Conservation (phyloP, 495 filamentous ascomycete species). For the Echria macrotheca region DNA sequence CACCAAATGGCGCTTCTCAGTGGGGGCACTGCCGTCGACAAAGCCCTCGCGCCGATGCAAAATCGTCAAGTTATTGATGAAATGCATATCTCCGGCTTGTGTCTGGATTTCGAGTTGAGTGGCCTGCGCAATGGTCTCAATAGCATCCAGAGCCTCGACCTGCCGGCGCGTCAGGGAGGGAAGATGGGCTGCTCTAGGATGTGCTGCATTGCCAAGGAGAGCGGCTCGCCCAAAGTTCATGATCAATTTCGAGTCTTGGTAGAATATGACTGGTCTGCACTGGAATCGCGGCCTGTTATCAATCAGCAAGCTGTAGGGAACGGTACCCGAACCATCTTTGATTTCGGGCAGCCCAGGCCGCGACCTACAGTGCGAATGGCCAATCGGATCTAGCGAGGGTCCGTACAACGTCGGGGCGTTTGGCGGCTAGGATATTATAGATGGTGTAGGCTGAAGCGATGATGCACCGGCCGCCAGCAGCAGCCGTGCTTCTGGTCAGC, state of each 20-base stretch:
- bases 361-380: slow-evolving; percentile 56
- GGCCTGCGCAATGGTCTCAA: slow-evolving; percentile 55
- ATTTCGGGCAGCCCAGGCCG: neutral
- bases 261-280: slow-evolving; percentile 53
- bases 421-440: slow-evolving; percentile 60
- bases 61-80: slow-evolving; percentile 68
- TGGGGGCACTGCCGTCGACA: slow-evolving; percentile 38
- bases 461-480: slow-evolving; percentile 53
- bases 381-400: slow-evolving; percentile 54
- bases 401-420: slow-evolving; percentile 57
- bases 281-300: slow-evolving; percentile 42
- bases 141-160: slow-evolving; percentile 56
- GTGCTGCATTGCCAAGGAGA: slow-evolving; percentile 51
- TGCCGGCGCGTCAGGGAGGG: slow-evolving; percentile 54
- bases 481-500: slow-evolving; percentile 50
- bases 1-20: slow-evolving; percentile 44
- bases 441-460: slow-evolving; percentile 55
- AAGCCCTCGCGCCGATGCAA: slow-evolving; percentile 64
- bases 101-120: slow-evolving; percentile 49
- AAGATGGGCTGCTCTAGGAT: slow-evolving; percentile 48
- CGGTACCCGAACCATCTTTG: neutral
- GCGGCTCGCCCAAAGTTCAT: slow-evolving; percentile 58
- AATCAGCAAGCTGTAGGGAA: slow-evolving; percentile 10
- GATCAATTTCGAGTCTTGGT: slow-evolving; percentile 47
- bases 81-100: slow-evolving; percentile 63